Conservation (phyloP, 2,329 filamentous ascomycete species). For the Aspergillus uvarum region DNA sequence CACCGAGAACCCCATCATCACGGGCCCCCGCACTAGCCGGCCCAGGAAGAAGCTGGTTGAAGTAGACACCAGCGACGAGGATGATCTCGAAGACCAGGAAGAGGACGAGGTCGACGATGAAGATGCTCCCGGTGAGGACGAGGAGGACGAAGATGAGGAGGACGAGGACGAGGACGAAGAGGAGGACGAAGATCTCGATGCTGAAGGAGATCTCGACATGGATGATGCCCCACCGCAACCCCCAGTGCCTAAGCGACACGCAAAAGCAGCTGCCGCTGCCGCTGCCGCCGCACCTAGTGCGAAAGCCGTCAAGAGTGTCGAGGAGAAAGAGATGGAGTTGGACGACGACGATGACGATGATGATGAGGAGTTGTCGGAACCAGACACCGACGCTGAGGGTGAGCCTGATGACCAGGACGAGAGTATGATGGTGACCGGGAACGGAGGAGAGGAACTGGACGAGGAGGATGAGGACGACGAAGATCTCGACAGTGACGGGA, state of each 20-base stretch:
- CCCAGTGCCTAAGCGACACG: conserved; percentile 36
- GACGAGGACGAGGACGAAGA: conserved; percentile 35
- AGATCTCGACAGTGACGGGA: conserved; percentile 44
- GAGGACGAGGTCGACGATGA: conserved; percentile 44
- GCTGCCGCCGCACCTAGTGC: conserved; percentile 18
- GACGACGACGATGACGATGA: conserved; percentile 35
- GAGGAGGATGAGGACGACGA: conserved; percentile 45
- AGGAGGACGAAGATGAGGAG: conserved; percentile 35
- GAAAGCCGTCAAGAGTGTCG: conserved; percentile 44
- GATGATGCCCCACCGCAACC: conserved; percentile 46
- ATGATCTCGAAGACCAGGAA: conserved; percentile 49
- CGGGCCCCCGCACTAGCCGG: conserved; percentile 47
- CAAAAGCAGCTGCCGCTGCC: conserved; percentile 38
- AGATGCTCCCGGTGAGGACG: conserved; percentile 35
- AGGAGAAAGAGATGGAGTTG: conserved; percentile 49
- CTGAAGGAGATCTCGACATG: conserved; percentile 44
- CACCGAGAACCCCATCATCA: conserved; percentile 47
- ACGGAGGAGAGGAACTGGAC: conserved; percentile 38
- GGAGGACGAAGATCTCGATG: conserved; percentile 33
- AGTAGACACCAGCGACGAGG: conserved; percentile 48
- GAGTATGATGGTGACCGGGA: conserved; percentile 40
- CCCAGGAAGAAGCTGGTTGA: conserved; percentile 47
- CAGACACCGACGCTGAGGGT: conserved; percentile 48
- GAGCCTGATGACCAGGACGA: conserved; percentile 53
- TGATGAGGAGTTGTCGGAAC: conserved; percentile 46